phyloP scores from a whole-genome alignment of 1,139 yeast genomes.

The Chernovozyma aurita region DNA sequence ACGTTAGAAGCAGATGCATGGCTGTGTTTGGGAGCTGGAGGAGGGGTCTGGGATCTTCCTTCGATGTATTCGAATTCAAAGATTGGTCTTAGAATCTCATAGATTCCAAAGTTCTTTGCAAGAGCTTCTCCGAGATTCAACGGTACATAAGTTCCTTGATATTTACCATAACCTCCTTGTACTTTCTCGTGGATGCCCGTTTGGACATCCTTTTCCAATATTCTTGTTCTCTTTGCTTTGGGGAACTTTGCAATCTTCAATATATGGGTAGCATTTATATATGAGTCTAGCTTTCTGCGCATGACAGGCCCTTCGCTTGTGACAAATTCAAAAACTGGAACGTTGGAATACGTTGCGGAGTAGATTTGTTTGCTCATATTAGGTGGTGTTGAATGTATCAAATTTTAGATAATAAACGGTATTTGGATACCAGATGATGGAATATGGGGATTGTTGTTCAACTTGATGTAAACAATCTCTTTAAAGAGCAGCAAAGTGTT shows the following conservation, averaged over 20 bases:
- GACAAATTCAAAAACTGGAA: constrained; percentile 67
- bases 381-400: neutral
- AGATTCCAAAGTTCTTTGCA: constrained; percentile 72
- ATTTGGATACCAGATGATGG: no score
- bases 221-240: constrained; percentile 78
- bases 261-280: constrained; percentile 90
- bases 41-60: constrained; percentile 61
- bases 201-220: constrained; percentile 84
- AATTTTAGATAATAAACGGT: neutral
- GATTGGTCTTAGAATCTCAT: constrained; percentile 59
- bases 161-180: constrained; percentile 93
- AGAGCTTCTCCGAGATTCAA: constrained; percentile 56
- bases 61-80: constrained; percentile 58
- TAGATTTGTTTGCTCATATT: constrained; percentile 44
- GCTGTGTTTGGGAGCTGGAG: constrained; percentile 81
- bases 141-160: constrained; percentile 95
- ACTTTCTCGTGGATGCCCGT: constrained; percentile 85
- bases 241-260: constrained; percentile 84
- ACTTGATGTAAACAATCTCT: neutral
- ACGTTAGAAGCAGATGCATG: constrained; percentile 58
- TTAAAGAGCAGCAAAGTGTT: neutral
- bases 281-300: constrained; percentile 76
- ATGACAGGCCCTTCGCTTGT: constrained; percentile 74
- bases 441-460: no score
- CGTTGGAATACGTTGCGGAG: constrained; percentile 80